Evolutionary conservation across 1,139 yeast genomes (phyloP).

Genomic region (Pichiaceae sp.): DNA sequence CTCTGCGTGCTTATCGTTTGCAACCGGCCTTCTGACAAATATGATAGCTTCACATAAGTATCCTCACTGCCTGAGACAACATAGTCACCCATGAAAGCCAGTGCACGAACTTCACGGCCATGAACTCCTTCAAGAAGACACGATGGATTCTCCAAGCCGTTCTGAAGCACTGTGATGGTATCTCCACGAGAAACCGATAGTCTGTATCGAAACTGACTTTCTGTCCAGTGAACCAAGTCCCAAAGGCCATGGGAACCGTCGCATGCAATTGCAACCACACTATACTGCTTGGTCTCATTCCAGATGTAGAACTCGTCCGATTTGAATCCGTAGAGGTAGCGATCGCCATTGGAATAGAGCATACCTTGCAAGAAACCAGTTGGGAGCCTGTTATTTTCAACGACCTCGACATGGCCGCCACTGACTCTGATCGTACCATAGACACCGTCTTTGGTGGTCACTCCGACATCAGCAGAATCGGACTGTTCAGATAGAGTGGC

Average conservation of each 20-base stretch:
- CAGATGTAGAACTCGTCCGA: constrained; percentile 72
- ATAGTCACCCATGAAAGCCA: constrained; percentile 37
- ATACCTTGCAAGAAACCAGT: constrained; percentile 81
- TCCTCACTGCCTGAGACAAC: constrained; percentile 85
- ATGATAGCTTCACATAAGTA: constrained; percentile 59
- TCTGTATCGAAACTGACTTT: constrained; percentile 13
- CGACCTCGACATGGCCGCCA: constrained; percentile 23
- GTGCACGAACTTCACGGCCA: constrained; percentile 78
- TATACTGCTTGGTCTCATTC: constrained; percentile 74
- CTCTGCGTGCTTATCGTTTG: constrained; percentile 54
- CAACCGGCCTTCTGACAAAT: constrained; percentile 36
- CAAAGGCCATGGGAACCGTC: constrained; percentile 92
- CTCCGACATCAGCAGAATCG: constrained; percentile 15
- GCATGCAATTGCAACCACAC: constrained; percentile 63
- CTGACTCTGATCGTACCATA: constrained; percentile 33
- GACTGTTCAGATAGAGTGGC: background rate
- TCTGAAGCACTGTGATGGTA: constrained; percentile 25
- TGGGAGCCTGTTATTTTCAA: constrained; percentile 57
- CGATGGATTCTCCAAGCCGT: constrained; percentile 15
- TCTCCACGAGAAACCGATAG: constrained; percentile 54
- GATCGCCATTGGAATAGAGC: constrained; percentile 31
- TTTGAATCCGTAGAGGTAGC: constrained; percentile 71
- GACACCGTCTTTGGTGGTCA: constrained; percentile 60
- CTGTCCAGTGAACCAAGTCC: constrained; percentile 34
- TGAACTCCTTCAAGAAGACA: constrained; percentile 58